Evolutionary conservation across 495 filamentous ascomycete genomes (phyloP), one percentile per base, ranked within the genome.

Genomic region (Aspergillus egyptiacus): DNA sequence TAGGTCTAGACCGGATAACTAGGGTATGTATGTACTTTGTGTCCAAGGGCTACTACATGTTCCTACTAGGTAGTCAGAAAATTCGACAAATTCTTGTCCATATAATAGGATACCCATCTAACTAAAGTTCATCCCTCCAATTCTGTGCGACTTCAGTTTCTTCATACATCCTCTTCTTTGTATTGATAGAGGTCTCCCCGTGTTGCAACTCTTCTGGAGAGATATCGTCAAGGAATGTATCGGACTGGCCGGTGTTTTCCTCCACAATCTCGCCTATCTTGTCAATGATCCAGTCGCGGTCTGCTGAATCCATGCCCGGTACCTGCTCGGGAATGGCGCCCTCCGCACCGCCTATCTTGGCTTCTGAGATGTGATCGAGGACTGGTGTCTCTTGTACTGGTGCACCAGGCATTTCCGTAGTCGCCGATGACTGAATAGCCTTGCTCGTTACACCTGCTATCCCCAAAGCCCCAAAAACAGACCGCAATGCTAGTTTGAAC

Each of bases 161-260:
- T 63, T 93, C 86, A 75, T 82, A 89, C 80, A 91, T 86, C 63
- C 87, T 72, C 69, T 95, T 96, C 72, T 85, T 91, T 13, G 85
- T 74, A 68, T 91, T 91, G 22, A 73, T 69, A 40, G 76, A 71
- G 18, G 62, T 54, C 46, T 76, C 73, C 38, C 74, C 71, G 23
- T 74, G 68, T 36, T 68, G 63, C 22, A 63, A 66, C 46, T 72
- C 72, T 27, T 70, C 71, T 5, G 56, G 57, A 2, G 60, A 65
- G 11, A 65, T 54, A 31, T 68, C 65, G 17, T 68, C 61, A 25
- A 68, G 53, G 18, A 55, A 51, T 3, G 56, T 59, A 18, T 51
- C 61, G 34, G 53, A 50, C 36, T 55, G 39, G 65, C 80, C 53
- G 58, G 70, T 57, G 62, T 68, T 60, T 50, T 74, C 57, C 46